Conservation (phyloP, 2,329 filamentous ascomycete species). For the Alternaria ethzedia region DNA sequence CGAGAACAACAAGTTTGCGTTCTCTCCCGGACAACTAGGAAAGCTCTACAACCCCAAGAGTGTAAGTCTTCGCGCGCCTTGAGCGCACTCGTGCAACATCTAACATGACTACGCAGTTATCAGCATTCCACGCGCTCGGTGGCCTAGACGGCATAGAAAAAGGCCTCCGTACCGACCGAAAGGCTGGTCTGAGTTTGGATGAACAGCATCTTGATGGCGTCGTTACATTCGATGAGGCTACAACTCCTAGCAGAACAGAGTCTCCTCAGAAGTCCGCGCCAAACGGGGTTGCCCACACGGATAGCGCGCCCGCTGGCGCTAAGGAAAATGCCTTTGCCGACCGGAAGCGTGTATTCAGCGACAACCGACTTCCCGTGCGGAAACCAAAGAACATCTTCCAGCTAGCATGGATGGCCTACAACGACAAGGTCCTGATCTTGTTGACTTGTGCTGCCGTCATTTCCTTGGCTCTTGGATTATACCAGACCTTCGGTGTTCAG, state of each 20-base stretch:
- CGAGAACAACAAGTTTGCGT: constrained; percentile 80
- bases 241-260: constrained; percentile 31
- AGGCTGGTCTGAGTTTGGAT: constrained; percentile 72
- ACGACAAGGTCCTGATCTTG: constrained; percentile 72
- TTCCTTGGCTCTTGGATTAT: constrained; percentile 75
- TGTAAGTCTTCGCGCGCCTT: constrained; percentile 51
- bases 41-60: constrained; percentile 84
- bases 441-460: constrained; percentile 69
- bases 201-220: constrained; percentile 69
- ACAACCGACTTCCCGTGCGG: constrained; percentile 72
- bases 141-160: constrained; percentile 75
- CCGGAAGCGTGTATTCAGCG: constrained; percentile 72
- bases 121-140: constrained; percentile 75
- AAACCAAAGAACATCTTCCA: constrained; percentile 73
- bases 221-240: constrained; percentile 72
- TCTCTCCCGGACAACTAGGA: constrained; percentile 78
- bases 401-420: constrained; percentile 81
- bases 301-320: constrained; percentile 33
- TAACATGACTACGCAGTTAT: constrained; percentile 1
- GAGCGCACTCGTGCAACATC: background rate
- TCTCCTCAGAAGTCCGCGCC: constrained; percentile 25
- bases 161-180: constrained; percentile 70
- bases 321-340: constrained; percentile 59
- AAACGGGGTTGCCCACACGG: constrained; percentile 15
- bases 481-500: constrained; percentile 68